phyloP scores from a whole-genome alignment of 306 rosid species.

The Carpinus fangiana region DNA sequence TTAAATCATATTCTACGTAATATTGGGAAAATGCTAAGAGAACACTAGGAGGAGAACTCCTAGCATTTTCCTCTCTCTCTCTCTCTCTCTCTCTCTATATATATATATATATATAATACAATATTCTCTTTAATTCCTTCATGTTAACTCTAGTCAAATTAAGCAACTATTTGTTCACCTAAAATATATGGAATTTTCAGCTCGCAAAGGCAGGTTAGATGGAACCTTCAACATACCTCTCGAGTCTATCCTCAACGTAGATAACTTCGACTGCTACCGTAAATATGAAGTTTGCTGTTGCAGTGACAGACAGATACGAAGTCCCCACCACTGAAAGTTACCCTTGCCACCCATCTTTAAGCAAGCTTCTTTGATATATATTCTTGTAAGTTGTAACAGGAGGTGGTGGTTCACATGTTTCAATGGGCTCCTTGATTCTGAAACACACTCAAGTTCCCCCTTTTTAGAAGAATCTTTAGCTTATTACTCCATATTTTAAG shows the following conservation, averaged over 20 bases:
- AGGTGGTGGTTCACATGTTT: background rate
- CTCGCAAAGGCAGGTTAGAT: constrained; percentile 34
- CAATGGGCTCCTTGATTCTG: background rate
- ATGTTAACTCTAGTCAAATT: constrained; percentile 29
- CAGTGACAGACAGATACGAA: constrained; percentile 1
- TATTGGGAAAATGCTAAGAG: no score
- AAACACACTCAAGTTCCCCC: background rate
- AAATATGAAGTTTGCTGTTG: constrained; percentile 27
- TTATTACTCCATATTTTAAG: no score
- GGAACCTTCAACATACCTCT: constrained; percentile 37
- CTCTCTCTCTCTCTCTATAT: no score
- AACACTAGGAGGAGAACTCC: no score
- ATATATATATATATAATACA: background rate
- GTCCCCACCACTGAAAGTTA: constrained; percentile 15
- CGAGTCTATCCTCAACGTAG: constrained; percentile 38
- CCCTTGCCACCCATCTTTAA: constrained; percentile 24
- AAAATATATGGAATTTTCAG: constrained; percentile 16
- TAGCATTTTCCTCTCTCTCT: no score
- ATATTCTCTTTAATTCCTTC: background rate
- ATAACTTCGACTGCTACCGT: constrained; percentile 11
- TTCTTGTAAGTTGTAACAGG: background rate
- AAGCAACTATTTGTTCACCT: constrained; percentile 5
- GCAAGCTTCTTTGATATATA: constrained; percentile 18
- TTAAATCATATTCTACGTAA: no score
- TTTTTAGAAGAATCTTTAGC: background rate